phyloP scores from a whole-genome alignment of 345 rosid genomes.

The Euclidium syriacum region DNA sequence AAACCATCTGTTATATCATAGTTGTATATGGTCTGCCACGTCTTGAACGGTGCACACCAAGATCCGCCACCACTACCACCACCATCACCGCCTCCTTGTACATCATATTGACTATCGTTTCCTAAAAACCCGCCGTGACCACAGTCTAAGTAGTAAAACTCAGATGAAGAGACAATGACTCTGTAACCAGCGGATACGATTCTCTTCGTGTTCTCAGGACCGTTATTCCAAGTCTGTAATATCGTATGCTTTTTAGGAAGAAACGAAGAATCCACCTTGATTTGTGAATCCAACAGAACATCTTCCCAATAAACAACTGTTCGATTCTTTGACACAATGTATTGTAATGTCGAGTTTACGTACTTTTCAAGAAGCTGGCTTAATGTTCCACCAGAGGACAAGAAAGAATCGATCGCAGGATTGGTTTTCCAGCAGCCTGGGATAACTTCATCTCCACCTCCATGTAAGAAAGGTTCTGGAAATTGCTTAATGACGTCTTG shows the following conservation, averaged over 20 bases:
- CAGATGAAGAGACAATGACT: constrained; percentile 74
- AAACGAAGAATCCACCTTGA: constrained; percentile 46
- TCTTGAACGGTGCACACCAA: constrained; percentile 86
- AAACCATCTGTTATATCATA: constrained; percentile 70
- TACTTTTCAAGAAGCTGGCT: constrained; percentile 64
- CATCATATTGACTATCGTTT: constrained; percentile 65
- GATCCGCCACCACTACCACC: constrained; percentile 42
- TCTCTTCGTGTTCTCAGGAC: constrained; percentile 59
- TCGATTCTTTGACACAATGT: constrained; percentile 59
- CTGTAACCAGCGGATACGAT: constrained; percentile 70
- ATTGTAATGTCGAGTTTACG: constrained; percentile 53
- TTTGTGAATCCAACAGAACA: constrained; percentile 43
- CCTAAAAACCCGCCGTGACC: constrained; percentile 74
- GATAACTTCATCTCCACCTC: constrained; percentile 66
- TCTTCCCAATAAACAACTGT: constrained; percentile 90
- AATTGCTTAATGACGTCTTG: constrained; percentile 41
- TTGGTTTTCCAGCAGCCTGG: constrained; percentile 87
- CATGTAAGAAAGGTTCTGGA: constrained; percentile 75
- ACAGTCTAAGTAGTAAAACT: constrained; percentile 80
- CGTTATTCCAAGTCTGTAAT: constrained; percentile 84
- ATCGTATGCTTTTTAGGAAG: constrained; percentile 58
- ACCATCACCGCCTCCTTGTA: constrained; percentile 24
- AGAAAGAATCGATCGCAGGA: constrained; percentile 47
- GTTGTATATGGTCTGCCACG: constrained; percentile 85
- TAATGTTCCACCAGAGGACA: constrained; percentile 57